Conservation (phyloP, 108 stramenopile species). For the Seminavis robusta region DNA sequence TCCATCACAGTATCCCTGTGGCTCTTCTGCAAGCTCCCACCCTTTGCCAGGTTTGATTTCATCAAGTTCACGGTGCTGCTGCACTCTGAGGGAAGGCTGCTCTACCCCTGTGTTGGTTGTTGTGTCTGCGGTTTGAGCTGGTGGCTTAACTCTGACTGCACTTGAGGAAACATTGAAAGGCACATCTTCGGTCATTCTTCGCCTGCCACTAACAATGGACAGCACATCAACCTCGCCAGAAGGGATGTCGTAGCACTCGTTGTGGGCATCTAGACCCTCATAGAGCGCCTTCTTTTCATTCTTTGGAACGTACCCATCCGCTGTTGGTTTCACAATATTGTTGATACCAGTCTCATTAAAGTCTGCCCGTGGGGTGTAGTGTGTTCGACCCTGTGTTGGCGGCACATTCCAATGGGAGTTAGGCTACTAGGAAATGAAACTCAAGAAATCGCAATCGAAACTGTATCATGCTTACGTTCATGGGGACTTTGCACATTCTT, state of each 20-base stretch:
- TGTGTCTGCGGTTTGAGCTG: neutral
- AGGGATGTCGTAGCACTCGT: constrained; percentile 42
- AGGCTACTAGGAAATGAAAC: neutral
- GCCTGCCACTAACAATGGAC: constrained; percentile 35
- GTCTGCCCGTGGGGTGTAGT: constrained; percentile 75
- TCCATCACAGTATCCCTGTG: constrained; percentile 74
- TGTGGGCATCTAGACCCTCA: constrained; percentile 59
- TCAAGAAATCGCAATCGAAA: neutral
- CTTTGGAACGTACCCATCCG: constrained; percentile 36
- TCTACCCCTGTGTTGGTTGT: neutral
- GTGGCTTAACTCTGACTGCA: neutral
- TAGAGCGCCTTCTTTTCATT: constrained; percentile 36
- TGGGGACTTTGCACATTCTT: constrained; percentile 24
- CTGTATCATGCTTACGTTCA: constrained; percentile 14
- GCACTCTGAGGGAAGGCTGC: neutral
- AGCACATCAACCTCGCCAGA: constrained; percentile 56
- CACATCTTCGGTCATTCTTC: constrained; percentile 19
- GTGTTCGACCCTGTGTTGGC: constrained; percentile 49
- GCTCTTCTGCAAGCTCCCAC: constrained; percentile 53
- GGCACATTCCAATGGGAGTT: neutral
- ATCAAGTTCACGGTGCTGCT: constrained; percentile 2
- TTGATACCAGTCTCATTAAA: constrained; percentile 47
- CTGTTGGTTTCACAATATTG: constrained; percentile 41
- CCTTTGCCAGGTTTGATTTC: constrained; percentile 60
- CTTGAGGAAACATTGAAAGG: neutral